Percentiles rank a stretch among this genome's conserved stretches.
Evolutionary conservation across 768 basidiomycete genomes (phyloP).

Genomic region (Phylloporus rhodoxanthus): DNA sequence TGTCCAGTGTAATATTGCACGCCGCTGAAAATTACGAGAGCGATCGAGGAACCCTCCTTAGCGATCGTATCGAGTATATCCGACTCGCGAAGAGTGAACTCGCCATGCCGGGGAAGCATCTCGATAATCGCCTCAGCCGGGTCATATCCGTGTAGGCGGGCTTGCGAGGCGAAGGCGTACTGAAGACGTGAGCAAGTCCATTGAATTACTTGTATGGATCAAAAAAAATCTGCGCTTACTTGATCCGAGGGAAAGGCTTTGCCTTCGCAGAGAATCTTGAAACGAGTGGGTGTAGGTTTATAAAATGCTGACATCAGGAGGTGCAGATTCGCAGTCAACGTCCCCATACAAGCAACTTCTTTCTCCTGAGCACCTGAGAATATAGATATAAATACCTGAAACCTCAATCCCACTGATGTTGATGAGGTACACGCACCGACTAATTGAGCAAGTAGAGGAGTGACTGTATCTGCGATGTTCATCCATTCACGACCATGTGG

Average conservation of each 20-base stretch:
- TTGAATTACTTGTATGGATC: conserved; percentile 10
- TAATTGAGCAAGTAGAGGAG: conserved; percentile 70
- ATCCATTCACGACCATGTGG: conserved; percentile 84
- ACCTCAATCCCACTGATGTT: background rate
- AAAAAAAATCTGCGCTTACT: conserved; percentile 40
- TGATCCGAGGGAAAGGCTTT: conserved; percentile 96
- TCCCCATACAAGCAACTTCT: conserved; percentile 95
- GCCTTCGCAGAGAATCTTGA: conserved; percentile 92
- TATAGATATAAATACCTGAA: conserved; percentile 19
- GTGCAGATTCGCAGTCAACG: conserved; percentile 92
- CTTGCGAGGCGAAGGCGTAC: conserved; percentile 98
- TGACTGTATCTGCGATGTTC: conserved; percentile 64
- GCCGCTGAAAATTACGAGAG: conserved; percentile 88
- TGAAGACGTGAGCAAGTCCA: conserved; percentile 29
- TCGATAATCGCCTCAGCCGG: conserved; percentile 71
- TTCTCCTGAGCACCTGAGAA: conserved; percentile 70
- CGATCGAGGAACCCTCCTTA: conserved; percentile 68
- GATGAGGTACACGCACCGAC: conserved; percentile 53
- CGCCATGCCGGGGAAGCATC: conserved; percentile 73
- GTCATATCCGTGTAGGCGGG: conserved; percentile 67
- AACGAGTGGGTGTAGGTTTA: conserved; percentile 75
- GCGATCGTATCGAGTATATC: conserved; percentile 79
- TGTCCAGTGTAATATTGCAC: conserved; percentile 98
- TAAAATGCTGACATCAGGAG: conserved; percentile 94
- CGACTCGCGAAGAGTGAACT: conserved; percentile 78